A percentile compares a stretch with the other conserved stretches of the same genome.
Evolutionary conservation across 2,329 filamentous ascomycete genomes (phyloP).

Genomic region (Alternaria sp.): DNA sequence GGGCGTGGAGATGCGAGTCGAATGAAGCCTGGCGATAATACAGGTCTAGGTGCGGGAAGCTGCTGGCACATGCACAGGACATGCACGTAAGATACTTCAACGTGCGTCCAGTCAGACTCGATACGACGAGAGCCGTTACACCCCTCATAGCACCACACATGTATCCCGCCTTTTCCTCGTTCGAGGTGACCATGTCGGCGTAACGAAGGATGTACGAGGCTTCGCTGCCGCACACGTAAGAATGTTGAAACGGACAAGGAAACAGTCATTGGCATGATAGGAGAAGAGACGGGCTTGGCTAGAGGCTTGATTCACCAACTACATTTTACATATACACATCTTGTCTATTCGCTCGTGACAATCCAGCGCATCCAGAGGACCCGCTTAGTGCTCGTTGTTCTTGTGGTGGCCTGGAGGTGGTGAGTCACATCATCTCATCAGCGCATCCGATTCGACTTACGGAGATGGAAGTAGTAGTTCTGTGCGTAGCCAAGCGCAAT

Average conservation of each 20-base stretch:
- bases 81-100: constrained; percentile 13
- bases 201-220: background rate
- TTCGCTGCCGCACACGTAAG: background rate
- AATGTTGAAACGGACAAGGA: background rate
- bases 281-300: constrained; percentile 27
- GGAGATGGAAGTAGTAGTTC: constrained; percentile 99
- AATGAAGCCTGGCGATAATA: background rate
- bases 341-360: constrained; percentile 26
- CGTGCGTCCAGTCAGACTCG: background rate
- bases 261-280: constrained; percentile 5
- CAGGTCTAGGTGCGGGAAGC: background rate
- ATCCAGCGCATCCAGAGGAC: constrained; percentile 15
- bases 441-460: constrained; percentile 66
- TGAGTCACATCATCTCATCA: constrained; percentile 28
- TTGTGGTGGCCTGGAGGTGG: constrained; percentile 88
- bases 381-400: constrained; percentile 94
- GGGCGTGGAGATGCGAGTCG: background rate
- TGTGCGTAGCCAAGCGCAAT: constrained; percentile 89
- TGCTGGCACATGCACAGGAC: constrained; percentile 3
- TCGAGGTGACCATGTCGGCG: background rate
- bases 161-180: background rate
- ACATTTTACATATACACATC: constrained; percentile 52
- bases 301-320: constrained; percentile 47
- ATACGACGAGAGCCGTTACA: background rate
- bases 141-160: background rate